Base-by-base conservation (phyloP, 169 alveolate species). In the Fabrea salina region DNA sequence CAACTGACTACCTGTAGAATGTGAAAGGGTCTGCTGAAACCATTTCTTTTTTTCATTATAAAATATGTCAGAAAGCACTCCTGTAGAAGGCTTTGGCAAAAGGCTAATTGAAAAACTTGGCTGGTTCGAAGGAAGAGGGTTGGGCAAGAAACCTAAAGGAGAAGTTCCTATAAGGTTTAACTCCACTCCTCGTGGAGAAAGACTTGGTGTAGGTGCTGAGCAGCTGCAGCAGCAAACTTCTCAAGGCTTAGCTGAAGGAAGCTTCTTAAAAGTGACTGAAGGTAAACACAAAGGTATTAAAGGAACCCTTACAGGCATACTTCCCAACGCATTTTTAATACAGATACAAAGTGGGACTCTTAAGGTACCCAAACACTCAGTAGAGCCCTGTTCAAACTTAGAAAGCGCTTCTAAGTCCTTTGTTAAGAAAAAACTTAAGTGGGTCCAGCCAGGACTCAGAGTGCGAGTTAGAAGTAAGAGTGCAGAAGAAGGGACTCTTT, bases 391-490 rank as follows among this genome's bases (percentile, higher is more conserved):
- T 37, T 44, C 43, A 27, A 49, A 19, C 22, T 30, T 49, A 44
- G 37, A n/a, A 37, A 75, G 30, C n/a, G 27, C 39, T 58, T n/a
- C 2, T 32, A 19, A 22, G 53, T 41, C 27, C 33, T 44, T 27
- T 16, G 39, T 16, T 37, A 22, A 51, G 35, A 79, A 54, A 41
- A 58, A 43, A 41, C 32, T 79, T 19, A 71, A 58, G 44, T 79
- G 85, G 85, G 80, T 79, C 7, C 56, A 57, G 35, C 75, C 70
- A 51, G 68, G 57, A 16, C 39, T 79, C 22, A 79, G 56, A 68
- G 70, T 79, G 22, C 30, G 83, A 57, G 54, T 77, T 19, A 77
- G 70, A 43, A 59, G 78, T 39, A 59, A 77, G 30, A 77, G 37
- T 47, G 70, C 33, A 25, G 30, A 49, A 19, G 50, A 79, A 50